Conservation (phyloP, 768 basidiomycete species). For the Collybia sordida region DNA sequence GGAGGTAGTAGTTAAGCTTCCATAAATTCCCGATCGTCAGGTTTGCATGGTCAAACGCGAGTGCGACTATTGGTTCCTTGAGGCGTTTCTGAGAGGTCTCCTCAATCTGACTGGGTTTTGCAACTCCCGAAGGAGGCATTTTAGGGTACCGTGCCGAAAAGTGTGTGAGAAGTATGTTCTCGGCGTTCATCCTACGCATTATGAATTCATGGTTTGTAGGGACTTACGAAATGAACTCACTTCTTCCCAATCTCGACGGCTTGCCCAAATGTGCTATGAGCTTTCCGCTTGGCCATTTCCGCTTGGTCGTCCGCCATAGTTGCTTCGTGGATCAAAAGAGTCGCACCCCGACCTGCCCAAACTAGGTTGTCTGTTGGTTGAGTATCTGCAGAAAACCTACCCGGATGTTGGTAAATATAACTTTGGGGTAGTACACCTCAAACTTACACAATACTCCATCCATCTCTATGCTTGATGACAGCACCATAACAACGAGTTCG, state of each 20-base stretch:
- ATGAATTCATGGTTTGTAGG: background rate
- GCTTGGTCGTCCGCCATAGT: slow-evolving; percentile 86
- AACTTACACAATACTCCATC: slow-evolving; percentile 74
- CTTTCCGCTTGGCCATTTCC: slow-evolving; percentile 70
- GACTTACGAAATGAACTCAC: slow-evolving; percentile 39
- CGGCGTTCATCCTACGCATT: slow-evolving; percentile 72
- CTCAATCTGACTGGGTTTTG: slow-evolving; percentile 9
- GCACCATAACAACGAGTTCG: slow-evolving; percentile 71
- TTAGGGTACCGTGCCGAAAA: slow-evolving; percentile 95
- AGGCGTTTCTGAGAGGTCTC: slow-evolving; percentile 6
- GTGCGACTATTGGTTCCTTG: slow-evolving; percentile 52
- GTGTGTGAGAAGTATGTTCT: slow-evolving; percentile 88
- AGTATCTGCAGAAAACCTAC: slow-evolving; percentile 92
- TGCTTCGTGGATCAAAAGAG: slow-evolving; percentile 91
- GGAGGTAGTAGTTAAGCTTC: slow-evolving; percentile 78
- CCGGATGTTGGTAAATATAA: background rate
- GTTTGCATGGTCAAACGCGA: slow-evolving; percentile 81
- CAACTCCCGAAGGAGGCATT: slow-evolving; percentile 57
- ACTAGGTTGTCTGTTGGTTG: slow-evolving; percentile 70
- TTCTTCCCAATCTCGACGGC: slow-evolving; percentile 75
- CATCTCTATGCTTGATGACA: slow-evolving; percentile 64
- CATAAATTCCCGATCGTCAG: slow-evolving; percentile 79
- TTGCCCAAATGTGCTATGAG: slow-evolving; percentile 89
- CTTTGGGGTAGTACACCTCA: slow-evolving; percentile 16
- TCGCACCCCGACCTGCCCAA: slow-evolving; percentile 61